Base-by-base conservation (phyloP, 73 alveolate species). In the Stentor roeselii region DNA sequence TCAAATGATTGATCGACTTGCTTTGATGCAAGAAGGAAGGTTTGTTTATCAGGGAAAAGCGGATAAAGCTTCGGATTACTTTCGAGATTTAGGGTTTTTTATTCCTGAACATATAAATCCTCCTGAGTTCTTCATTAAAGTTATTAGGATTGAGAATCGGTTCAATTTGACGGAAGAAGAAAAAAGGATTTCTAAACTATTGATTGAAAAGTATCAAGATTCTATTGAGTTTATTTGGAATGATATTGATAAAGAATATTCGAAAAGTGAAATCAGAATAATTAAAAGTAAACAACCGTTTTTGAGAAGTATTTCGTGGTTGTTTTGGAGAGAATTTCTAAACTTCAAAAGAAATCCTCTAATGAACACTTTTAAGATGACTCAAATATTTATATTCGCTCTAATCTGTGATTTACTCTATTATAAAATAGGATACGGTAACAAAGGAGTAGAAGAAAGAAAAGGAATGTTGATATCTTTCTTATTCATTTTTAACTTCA, bases 41-140 rank as follows among this genome's bases (percentile, higher is more conserved):
- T 21, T 31, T 0, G 27, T 58, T 58, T 58, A 58, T 2, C 74
- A 58, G 31, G 86, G 84, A 11, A 36, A 36, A 6, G 76, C 94
- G 3, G 36, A 14, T 36, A 39, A 85, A 3, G 34, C 82, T 38
- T 36, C 39, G 3, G 39, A 60, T 3, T 89, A 86, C 60, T 89
- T 89, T 60, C 1, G 42, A 0, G 21, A 67, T 2, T 27, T 86
- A 3, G 89, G 89, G 2, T 85, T 39, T 75, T 59, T 39, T 14
- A 78, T 88, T 39, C 94, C 94, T 14, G 36, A 11, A 21, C 37
- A 58, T 31, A 11, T 82, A 3, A 86, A 86, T 58, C 91, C 91
- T 3, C 88, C 91, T 36, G 91, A 86, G 3, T 58, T 58, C 27
- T 58, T 21, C 27, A 58, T 58, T n/a, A 58, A 31, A 31, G 35